Conservation (phyloP, 2,329 filamentous ascomycete genomes). For the Diaporthe sp. region DNA sequence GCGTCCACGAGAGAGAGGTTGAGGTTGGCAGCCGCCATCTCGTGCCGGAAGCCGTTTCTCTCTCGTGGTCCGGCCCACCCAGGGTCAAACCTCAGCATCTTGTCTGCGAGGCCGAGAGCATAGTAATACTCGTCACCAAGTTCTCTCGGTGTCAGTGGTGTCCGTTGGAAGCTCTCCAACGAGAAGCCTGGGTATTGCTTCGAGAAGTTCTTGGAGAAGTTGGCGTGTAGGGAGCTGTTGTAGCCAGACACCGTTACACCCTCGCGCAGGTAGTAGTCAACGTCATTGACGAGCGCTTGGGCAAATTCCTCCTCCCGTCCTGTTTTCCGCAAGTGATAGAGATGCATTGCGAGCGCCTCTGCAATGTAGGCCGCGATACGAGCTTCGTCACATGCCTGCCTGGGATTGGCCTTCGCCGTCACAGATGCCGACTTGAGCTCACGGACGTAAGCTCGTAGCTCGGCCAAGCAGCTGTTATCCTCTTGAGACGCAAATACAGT, state of each 20-base stretch:
- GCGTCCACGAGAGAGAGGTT: conserved; percentile 95
- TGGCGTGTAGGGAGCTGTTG: conserved; percentile 88
- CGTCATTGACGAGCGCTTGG: conserved; percentile 78
- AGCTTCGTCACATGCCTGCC: conserved; percentile 73
- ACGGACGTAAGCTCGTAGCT: conserved; percentile 79
- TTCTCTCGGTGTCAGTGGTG: conserved; percentile 72
- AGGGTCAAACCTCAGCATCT: conserved; percentile 82
- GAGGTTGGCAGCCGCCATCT: conserved; percentile 88
- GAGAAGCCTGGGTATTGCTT: conserved; percentile 81
- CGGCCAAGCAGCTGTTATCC: conserved; percentile 80
- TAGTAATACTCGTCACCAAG: conserved; percentile 89
- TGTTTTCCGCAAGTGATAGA: conserved; percentile 87
- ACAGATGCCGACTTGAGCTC: conserved; percentile 66
- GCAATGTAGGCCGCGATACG: conserved; percentile 85
- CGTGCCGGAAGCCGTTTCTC: conserved; percentile 79
- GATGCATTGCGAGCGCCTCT: conserved; percentile 90
- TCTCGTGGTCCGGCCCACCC: conserved; percentile 80
- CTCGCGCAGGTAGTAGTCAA: conserved; percentile 85
- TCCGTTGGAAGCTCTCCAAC: conserved; percentile 86
- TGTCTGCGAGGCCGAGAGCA: conserved; percentile 80
- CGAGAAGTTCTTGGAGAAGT: conserved; percentile 87
- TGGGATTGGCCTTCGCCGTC: conserved; percentile 68
- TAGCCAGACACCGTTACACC: conserved; percentile 86
- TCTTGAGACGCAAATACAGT: conserved; percentile 85
- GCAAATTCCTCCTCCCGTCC: conserved; percentile 76